phyloP scores from a whole-genome alignment of 768 basidiomycete species.

The Krasilnikovozyma curviuscula region DNA sequence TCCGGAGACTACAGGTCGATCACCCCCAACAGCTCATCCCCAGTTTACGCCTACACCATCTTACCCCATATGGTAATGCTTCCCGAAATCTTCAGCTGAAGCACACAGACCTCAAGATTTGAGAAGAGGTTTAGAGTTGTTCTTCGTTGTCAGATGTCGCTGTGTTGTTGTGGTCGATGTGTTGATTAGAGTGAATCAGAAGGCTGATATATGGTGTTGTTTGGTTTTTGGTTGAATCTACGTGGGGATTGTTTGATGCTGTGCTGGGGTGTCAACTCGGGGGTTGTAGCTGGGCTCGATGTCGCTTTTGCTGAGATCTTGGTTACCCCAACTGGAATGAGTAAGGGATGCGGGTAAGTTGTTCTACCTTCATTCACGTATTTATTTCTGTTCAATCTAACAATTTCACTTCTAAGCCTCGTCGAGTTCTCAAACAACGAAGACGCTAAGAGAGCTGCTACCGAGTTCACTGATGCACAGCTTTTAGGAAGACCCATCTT shows the following conservation, averaged over 20 bases:
- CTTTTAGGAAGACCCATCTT: conserved; percentile 90
- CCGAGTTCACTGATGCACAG: conserved; percentile 69
- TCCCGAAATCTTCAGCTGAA: not conserved
- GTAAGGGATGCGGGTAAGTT: conserved; percentile 96
- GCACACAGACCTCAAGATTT: no score
- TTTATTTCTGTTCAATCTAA: conserved; percentile 11
- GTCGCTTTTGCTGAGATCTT: conserved; percentile 99
- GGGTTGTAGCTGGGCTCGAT: conserved; percentile 79
- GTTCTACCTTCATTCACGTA: not conserved
- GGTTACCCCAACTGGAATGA: conserved; percentile 83
- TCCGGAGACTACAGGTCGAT: not conserved
- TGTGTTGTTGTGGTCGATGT: no score
- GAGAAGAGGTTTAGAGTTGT: no score
- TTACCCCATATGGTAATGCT: not conserved
- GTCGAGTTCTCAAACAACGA: conserved; percentile 85
- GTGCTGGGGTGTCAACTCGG: conserved; percentile 42
- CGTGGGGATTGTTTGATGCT: not conserved
- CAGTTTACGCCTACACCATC: no score
- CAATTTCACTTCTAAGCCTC: conserved; percentile 39
- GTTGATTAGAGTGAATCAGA: no score
- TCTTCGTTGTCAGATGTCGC: no score
- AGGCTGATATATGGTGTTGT: no score
- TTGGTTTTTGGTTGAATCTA: no score
- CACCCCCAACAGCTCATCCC: no score
- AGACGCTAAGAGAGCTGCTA: conserved; percentile 71